Evolutionary conservation across 768 basidiomycete genomes (phyloP), one percentile per base, ranked within the genome.

Genomic region (Leccinum aurantiacum): DNA sequence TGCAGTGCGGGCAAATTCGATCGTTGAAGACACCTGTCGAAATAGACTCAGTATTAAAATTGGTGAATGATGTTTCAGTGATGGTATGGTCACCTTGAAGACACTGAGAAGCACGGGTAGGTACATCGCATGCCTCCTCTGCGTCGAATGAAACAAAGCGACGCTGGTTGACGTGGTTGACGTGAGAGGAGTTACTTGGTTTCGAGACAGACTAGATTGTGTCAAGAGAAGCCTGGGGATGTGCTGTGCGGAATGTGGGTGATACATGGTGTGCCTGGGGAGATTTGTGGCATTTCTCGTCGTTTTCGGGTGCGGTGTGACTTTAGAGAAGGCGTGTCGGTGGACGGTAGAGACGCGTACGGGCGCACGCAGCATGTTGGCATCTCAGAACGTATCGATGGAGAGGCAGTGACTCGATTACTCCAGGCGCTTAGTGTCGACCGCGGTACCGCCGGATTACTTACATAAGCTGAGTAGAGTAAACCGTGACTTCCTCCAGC

Each of bases 1-100:
- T 47, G 84, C 83, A 8, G 86, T 90, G 52, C 87, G 82, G 15
- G 85, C 83, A n/a, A 88, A 46, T 67, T 89, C 86, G 53, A 94
- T 77, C 0, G 87, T 82, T n/a, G 85, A 81, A 4, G 91, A 91
- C 1, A 88, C 80, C 92, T 94, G 63, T 10, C 0, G n/a, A 17
- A 17, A 27, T 14, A 7, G 17, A 33, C 19, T 35, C 4, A 35
- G 22, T 27, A 27, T 59, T 35, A 57, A 46, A 3, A 19, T 46
- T n/a, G 19, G n/a, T 46, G 19, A 60, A 15, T 13, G 15, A 4
- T 8, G 53, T 53, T 35, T 44, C 38, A 53, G 5, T 57, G 59
- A 41, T 37, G 19, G 10, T 44, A 35, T 19, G 29, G 54, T 64
- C 74, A 67, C 90, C 83, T 92, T 92, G 62, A 92, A 75, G 19